phyloP scores from a whole-genome alignment of 768 basidiomycete species.

The Leccinum pellstonianum region DNA sequence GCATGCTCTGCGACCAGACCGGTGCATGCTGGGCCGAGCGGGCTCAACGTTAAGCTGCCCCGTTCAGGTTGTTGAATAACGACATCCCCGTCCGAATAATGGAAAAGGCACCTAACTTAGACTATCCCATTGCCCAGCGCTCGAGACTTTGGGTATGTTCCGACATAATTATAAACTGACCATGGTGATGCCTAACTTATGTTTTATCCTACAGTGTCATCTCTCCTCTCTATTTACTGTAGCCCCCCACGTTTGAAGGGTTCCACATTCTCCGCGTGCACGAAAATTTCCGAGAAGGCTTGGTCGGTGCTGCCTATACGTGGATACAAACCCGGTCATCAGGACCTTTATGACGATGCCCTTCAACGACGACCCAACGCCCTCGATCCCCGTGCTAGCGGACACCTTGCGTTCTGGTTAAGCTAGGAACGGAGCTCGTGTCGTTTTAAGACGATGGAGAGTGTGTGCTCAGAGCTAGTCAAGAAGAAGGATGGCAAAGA shows the following conservation, averaged over 20 bases:
- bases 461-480: constrained; percentile 35
- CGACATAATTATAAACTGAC: background rate
- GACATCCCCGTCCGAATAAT: constrained; percentile 48
- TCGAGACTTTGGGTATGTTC: constrained; percentile 38
- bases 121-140: constrained; percentile 35
- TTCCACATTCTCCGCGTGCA: constrained; percentile 41
- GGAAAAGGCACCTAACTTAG: constrained; percentile 35
- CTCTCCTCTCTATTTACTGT: background rate
- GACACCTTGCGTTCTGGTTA: constrained; percentile 29
- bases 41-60: constrained; percentile 24
- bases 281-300: constrained; percentile 35
- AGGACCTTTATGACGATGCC: constrained; percentile 5
- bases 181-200: no score
- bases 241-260: constrained; percentile 39
- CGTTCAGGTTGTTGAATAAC: constrained; percentile 39
- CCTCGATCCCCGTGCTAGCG: constrained; percentile 26
- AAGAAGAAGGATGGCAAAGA: constrained; percentile 24
- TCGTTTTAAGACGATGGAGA: constrained; percentile 37
- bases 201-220: no score
- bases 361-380: constrained; percentile 18
- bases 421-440: constrained; percentile 44
- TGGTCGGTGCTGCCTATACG: constrained; percentile 29
- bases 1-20: constrained; percentile 10
- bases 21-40: constrained; percentile 29
- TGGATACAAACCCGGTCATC: constrained; percentile 31